These are phyloP conservation scores for Collariella sp. DNA, from an alignment of 495 filamentous ascomycete genomes.

Conservation along the genomic window DNA sequence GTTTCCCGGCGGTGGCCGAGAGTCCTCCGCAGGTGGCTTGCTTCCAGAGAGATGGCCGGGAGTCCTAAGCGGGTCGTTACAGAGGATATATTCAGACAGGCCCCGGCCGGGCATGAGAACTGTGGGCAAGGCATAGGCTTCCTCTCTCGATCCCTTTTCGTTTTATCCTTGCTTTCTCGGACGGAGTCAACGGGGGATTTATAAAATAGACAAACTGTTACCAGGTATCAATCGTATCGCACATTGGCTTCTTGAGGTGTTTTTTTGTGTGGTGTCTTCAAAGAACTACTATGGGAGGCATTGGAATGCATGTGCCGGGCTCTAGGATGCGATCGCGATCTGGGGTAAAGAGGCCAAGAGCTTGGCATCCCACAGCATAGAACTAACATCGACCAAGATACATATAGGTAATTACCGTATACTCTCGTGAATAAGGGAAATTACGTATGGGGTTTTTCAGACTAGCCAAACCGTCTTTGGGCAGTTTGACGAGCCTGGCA, in stretches of 20 bases:
- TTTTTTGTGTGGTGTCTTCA: neutral
- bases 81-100: neutral
- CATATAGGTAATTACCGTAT: too few relatives aligned
- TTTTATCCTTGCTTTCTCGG: conserved; percentile 6
- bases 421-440: too few relatives aligned
- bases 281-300: neutral
- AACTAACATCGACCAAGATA: too few relatives aligned
- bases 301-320: neutral
- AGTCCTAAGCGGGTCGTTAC: neutral
- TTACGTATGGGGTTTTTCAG: too few relatives aligned
- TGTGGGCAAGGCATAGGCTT: neutral
- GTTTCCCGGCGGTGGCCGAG: neutral
- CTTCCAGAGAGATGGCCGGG: too few relatives aligned
- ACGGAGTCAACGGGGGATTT: conserved; percentile 4
- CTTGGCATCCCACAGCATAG: too few relatives aligned
- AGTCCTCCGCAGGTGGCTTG: neutral
- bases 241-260: neutral
- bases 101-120: neutral
- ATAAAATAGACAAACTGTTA: conserved; percentile 13
- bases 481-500: too few relatives aligned
- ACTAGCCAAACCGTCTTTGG: too few relatives aligned
- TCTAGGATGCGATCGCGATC: too few relatives aligned
- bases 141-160: neutral
- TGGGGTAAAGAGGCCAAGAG: too few relatives aligned
- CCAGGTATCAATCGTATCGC: conserved; percentile 10